A percentile compares a stretch with the other conserved stretches of the same genome.
Evolutionary conservation across 139 green algal species (phyloP).

Genomic region (Micractinium sp.): DNA sequence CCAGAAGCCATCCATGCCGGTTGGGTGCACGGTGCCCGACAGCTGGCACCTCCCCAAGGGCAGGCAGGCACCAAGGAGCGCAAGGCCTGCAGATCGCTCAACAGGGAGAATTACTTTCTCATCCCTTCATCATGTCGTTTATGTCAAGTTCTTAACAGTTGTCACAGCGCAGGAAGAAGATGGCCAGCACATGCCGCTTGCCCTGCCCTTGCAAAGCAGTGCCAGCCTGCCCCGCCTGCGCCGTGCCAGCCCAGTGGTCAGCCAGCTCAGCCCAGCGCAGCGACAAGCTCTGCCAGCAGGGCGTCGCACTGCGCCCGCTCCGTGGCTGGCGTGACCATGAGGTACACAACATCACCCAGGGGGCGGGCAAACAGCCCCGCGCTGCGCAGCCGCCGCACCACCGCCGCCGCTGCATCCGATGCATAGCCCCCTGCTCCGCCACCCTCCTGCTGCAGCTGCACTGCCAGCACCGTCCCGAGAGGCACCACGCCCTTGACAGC

Average conservation of each 20-base stretch:
- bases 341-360: conserved; percentile 91
- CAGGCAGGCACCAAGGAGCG: no score
- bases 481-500: conserved; percentile 64
- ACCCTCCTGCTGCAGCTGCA: conserved; percentile 83
- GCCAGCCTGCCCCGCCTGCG: not conserved
- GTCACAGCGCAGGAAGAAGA: no score
- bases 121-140: no score
- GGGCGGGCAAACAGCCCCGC: conserved; percentile 83
- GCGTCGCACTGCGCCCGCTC: conserved; percentile 44
- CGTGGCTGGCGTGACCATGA: conserved; percentile 90
- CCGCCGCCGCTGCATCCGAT: conserved; percentile 51
- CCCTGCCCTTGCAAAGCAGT: no score
- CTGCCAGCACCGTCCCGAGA: conserved; percentile 87
- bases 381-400: conserved; percentile 54
- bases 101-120: no score
- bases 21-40: no score
- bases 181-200: no score
- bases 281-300: conserved; percentile 58
- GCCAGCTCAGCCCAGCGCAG: conserved; percentile 30
- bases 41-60: no score
- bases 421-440: conserved; percentile 53
- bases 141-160: no score
- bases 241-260: not conserved
- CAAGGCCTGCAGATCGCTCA: no score
- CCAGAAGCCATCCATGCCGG: no score